Conservation (phyloP, 179 eudicot species). For the Silene noctiflora region DNA sequence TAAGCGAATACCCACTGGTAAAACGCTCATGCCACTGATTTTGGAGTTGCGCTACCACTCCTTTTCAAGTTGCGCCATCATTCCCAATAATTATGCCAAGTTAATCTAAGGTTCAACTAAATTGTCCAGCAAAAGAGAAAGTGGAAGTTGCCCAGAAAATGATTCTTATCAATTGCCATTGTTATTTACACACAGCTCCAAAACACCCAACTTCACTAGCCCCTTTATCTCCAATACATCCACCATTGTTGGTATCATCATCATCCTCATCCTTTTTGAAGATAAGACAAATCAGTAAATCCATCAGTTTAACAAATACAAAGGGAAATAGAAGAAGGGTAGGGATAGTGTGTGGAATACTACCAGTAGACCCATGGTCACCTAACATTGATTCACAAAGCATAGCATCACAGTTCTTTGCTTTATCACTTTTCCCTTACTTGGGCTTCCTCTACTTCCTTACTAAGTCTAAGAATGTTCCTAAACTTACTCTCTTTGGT, state of each 20-base stretch:
- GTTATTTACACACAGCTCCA: constrained; percentile 22
- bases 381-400: constrained; percentile 86
- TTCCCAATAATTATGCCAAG: no score
- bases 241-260: no score
- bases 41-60: no score
- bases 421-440: constrained; percentile 88
- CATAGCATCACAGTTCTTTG: constrained; percentile 96
- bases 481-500: constrained; percentile 89
- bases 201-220: constrained; percentile 20
- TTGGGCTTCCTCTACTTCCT: constrained; percentile 87
- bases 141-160: constrained; percentile 13
- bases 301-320: background rate
- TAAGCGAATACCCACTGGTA: no score
- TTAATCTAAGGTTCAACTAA: no score
- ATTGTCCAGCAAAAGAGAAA: no score
- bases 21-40: no score
- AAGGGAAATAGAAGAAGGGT: constrained; percentile 15
- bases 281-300: background rate
- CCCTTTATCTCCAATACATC: background rate
- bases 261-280: constrained; percentile 26
- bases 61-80: no score
- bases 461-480: constrained; percentile 81
- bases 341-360: constrained; percentile 32
- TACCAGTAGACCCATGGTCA: constrained; percentile 95
- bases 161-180: constrained; percentile 20